phyloP scores from a whole-genome alignment of 83 land plant genomes.

The Thuja plicata region DNA sequence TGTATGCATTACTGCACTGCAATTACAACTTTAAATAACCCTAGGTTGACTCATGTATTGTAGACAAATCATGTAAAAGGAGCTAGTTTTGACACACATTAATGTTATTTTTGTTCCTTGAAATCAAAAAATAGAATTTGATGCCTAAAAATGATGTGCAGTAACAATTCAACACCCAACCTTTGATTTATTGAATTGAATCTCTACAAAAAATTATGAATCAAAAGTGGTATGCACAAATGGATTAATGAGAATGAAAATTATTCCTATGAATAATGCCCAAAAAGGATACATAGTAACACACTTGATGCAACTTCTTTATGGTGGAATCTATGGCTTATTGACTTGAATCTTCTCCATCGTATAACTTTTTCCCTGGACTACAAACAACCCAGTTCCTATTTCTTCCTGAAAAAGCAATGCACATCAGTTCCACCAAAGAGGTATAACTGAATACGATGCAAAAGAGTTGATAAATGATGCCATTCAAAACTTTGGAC shows the following conservation, averaged over 20 bases:
- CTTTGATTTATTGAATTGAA: not conserved
- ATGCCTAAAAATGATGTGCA: not conserved
- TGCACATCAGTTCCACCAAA: not conserved
- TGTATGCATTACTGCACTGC: too few species aligned
- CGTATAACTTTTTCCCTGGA: not conserved
- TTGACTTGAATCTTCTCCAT: not conserved
- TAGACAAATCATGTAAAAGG: too few species aligned
- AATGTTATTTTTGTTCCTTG: too few species aligned
- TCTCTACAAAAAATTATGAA: not conserved
- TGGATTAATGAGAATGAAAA: not conserved
- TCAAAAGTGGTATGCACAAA: not conserved
- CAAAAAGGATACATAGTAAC: not conserved
- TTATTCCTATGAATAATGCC: not conserved
- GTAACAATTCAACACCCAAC: not conserved
- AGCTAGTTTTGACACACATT: too few species aligned
- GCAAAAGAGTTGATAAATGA: not conserved
- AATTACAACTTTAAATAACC: too few species aligned
- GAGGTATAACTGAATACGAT: not conserved
- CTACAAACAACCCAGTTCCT: not conserved
- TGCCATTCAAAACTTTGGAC: not conserved
- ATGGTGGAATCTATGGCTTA: not conserved
- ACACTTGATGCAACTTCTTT: not conserved
- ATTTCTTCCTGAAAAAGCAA: not conserved
- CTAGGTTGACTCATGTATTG: too few species aligned
- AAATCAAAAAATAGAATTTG: too few species aligned